Conservation (phyloP, 495 filamentous ascomycete species). For the Penicillium silybi region DNA sequence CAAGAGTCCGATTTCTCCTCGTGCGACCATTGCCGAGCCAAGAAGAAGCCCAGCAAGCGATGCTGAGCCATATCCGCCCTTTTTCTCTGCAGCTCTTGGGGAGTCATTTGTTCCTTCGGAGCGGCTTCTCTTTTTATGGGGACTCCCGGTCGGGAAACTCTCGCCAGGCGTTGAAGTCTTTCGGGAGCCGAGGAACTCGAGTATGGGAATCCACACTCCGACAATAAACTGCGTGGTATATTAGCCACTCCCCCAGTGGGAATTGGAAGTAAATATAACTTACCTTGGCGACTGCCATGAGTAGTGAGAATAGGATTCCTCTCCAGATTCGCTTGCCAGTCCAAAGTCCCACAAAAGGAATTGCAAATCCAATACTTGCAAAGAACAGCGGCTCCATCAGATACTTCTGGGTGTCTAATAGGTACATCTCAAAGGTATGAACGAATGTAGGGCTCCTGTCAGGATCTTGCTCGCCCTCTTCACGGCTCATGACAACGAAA, state of each 20-base stretch:
- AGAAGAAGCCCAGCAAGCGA: constrained; percentile 52
- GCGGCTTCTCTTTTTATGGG: neutral
- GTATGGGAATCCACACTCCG: constrained; percentile 28
- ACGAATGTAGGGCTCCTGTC: constrained; percentile 33
- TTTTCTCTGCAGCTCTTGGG: neutral
- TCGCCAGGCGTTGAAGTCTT: neutral
- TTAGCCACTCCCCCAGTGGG: neutral
- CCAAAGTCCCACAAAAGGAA: constrained; percentile 67
- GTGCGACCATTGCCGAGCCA: constrained; percentile 62
- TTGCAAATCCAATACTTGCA: constrained; percentile 66
- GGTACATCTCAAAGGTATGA: constrained; percentile 33
- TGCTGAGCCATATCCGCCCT: constrained; percentile 4
- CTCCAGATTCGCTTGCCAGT: constrained; percentile 59
- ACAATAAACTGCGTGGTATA: constrained; percentile 21
- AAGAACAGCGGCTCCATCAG: constrained; percentile 74
- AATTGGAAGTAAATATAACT: neutral
- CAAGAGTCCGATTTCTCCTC: constrained; percentile 75
- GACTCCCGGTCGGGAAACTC: neutral
- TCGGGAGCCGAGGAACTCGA: constrained; percentile 3
- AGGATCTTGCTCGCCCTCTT: constrained; percentile 39
- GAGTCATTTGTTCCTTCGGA: neutral
- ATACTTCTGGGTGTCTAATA: constrained; percentile 36
- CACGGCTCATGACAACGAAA: constrained; percentile 31
- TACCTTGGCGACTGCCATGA: constrained; percentile 66
- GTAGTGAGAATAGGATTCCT: constrained; percentile 60